These are phyloP conservation scores for Yamagishiella unicocca DNA, from an alignment of 139 green algal genomes.

Conservation along the genomic window DNA sequence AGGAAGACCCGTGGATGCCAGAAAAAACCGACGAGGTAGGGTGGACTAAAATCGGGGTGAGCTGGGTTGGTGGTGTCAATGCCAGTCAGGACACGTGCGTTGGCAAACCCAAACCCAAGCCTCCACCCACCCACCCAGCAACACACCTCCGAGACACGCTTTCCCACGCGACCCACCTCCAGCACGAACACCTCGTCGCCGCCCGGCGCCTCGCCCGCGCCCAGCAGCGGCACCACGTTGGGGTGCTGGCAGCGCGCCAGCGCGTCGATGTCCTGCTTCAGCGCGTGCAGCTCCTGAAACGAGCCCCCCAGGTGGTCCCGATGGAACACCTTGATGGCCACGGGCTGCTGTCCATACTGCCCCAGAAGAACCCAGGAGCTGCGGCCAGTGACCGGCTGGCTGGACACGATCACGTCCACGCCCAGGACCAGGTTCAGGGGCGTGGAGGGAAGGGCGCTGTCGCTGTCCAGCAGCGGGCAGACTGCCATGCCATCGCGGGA, in stretches of 20 bases:
- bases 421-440: background rate
- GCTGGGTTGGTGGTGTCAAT: too few relatives aligned
- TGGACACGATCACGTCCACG: conserved; percentile 5
- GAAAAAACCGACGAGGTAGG: too few relatives aligned
- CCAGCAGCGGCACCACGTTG: conserved; percentile 8
- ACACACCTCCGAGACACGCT: too few relatives aligned
- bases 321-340: background rate
- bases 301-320: background rate
- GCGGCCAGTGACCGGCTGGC: background rate
- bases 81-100: too few relatives aligned
- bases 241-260: background rate
- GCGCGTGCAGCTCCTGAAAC: background rate
- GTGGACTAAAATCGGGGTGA: too few relatives aligned
- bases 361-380: background rate
- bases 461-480: background rate
- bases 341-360: background rate
- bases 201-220: background rate
- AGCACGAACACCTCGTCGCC: conserved; percentile 3
- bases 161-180: background rate
- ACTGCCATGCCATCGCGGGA: background rate
- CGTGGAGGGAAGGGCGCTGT: too few relatives aligned
- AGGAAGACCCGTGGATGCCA: too few relatives aligned
- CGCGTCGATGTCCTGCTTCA: background rate
- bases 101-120: too few relatives aligned
- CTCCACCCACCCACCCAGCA: too few relatives aligned